A percentile compares a stretch with the other conserved stretches of the same genome.
phyloP scores from a whole-genome alignment of 352 stramenopile genomes.

The Pythium grandisporangium region DNA sequence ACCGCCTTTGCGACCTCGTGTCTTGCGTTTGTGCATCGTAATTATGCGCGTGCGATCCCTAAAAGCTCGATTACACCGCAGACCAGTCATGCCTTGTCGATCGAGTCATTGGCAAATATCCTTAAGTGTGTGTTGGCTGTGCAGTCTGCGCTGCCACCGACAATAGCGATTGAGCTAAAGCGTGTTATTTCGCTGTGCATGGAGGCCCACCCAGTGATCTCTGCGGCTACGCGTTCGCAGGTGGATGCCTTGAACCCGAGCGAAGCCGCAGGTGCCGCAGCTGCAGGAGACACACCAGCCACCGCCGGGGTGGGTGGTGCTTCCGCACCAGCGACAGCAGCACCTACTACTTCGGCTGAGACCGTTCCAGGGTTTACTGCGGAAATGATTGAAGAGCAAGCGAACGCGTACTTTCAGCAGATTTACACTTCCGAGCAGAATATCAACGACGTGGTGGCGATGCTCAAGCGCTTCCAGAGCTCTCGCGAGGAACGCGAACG shows the following conservation, averaged over 20 bases:
- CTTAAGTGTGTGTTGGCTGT: constrained; percentile 79
- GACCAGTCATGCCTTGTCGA: constrained; percentile 70
- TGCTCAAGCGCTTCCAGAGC: constrained; percentile 98
- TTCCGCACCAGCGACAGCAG: neutral
- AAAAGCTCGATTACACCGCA: constrained; percentile 76
- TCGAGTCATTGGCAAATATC: constrained; percentile 77
- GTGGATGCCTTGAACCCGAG: constrained; percentile 19
- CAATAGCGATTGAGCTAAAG: constrained; percentile 73
- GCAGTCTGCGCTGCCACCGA: constrained; percentile 53
- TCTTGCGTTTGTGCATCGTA: constrained; percentile 78
- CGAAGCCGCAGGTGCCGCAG: neutral
- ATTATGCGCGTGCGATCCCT: constrained; percentile 72
- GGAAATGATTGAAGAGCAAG: constrained; percentile 98
- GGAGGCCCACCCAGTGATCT: constrained; percentile 78
- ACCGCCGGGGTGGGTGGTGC: constrained; percentile 8
- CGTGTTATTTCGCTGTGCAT: constrained; percentile 75
- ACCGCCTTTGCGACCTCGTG: constrained; percentile 81
- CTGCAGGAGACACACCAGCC: neutral
- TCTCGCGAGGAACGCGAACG: constrained; percentile 94
- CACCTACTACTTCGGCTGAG: neutral
- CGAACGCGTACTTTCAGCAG: constrained; percentile 98
- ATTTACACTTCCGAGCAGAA: constrained; percentile 99
- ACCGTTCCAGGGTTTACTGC: constrained; percentile 48
- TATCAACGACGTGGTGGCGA: constrained; percentile 96
- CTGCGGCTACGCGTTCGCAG: constrained; percentile 37